A percentile compares a stretch with the other conserved stretches of the same genome.
These are phyloP conservation scores for Candida koratica DNA, from an alignment of 805 yeast genomes.

Conservation along the genomic window DNA sequence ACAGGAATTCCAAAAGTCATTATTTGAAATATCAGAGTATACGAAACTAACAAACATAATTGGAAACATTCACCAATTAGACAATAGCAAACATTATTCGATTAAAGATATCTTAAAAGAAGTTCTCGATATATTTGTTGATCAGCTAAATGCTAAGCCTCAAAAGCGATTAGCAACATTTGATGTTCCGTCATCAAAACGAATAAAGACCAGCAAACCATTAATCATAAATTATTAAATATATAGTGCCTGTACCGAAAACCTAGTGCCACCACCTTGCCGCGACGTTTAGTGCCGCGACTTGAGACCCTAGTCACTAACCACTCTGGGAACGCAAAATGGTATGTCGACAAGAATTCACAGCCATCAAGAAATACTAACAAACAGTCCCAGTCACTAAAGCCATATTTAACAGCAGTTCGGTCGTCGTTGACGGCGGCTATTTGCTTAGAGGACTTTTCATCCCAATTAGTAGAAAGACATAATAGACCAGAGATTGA, in stretches of 20 bases:
- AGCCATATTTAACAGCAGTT: constrained; percentile 92
- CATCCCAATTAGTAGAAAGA: constrained; percentile 93
- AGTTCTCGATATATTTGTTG: constrained; percentile 4
- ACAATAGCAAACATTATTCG: background rate
- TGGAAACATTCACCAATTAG: background rate
- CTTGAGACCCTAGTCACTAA: too few species aligned
- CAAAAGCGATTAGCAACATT: constrained; percentile 9
- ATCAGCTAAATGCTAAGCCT: constrained; percentile 5
- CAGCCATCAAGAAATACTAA: constrained; percentile 2
- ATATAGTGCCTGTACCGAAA: too few species aligned
- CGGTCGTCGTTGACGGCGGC: constrained; percentile 92
- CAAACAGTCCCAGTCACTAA: constrained; percentile 82
- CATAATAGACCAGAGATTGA: constrained; percentile 97
- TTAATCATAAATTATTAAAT: constrained; percentile 7
- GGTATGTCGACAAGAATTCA: constrained; percentile 1
- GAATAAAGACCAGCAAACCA: constrained; percentile 5
- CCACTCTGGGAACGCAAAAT: constrained; percentile 3
- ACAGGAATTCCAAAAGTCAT: background rate
- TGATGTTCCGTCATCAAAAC: constrained; percentile 8
- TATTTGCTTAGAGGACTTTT: constrained; percentile 84
- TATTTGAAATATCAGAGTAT: constrained; percentile 1
- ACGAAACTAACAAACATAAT: background rate
- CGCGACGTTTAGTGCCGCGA: too few species aligned
- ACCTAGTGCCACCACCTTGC: too few species aligned
- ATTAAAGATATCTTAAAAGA: background rate